phyloP scores from a whole-genome alignment of 805 yeast genomes.

The Starmerella floris region DNA sequence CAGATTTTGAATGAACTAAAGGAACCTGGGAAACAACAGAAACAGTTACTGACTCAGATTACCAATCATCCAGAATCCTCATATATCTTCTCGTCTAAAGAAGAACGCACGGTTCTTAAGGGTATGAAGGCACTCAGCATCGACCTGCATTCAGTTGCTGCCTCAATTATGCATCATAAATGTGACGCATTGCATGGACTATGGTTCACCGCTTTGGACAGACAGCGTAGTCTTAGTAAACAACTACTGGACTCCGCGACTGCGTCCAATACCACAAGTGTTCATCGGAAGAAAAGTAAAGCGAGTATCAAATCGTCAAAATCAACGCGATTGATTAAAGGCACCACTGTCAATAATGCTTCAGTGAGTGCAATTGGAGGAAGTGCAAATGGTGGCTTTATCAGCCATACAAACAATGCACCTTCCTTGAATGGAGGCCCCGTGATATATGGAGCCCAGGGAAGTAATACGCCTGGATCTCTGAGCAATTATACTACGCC shows the following conservation, averaged over 20 bases:
- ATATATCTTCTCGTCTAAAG: constrained; percentile 30
- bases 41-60: constrained; percentile 25
- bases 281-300: background rate
- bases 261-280: background rate
- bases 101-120: constrained; percentile 19
- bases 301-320: constrained; percentile 4
- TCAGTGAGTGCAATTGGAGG: too few relatives aligned
- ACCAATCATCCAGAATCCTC: constrained; percentile 26
- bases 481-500: too few relatives aligned
- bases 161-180: constrained; percentile 15
- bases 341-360: too few relatives aligned
- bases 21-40: constrained; percentile 33
- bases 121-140: constrained; percentile 20
- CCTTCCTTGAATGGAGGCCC: too few relatives aligned
- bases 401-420: too few relatives aligned
- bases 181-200: constrained; percentile 23
- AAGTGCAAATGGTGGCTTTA: too few relatives aligned
- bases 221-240: constrained; percentile 6
- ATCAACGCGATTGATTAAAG: too few relatives aligned
- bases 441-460: too few relatives aligned
- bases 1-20: constrained; percentile 41
- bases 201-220: constrained; percentile 23
- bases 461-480: too few relatives aligned
- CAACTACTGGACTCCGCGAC: background rate
- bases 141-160: constrained; percentile 18